Percentiles rank a stretch among this genome's conserved stretches.
Evolutionary conservation across 768 basidiomycete genomes (phyloP).

Genomic region (Chiua virens): DNA sequence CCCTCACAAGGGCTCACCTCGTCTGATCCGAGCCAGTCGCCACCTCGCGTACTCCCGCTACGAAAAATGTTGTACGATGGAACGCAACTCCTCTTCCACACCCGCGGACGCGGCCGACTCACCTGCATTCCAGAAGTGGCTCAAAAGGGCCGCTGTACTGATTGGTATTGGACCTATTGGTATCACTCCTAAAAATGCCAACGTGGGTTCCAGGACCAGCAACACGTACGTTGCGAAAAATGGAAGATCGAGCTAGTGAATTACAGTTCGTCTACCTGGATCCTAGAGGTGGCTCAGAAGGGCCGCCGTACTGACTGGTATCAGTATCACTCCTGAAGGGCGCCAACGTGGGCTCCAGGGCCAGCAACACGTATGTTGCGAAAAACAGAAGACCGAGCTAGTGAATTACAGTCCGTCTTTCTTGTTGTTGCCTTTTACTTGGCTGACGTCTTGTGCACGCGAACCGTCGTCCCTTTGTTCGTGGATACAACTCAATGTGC

Average conservation of each 20-base stretch:
- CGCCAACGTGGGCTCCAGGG: constrained; percentile 33
- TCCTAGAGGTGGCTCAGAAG: constrained; percentile 55
- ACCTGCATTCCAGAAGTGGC: constrained; percentile 50
- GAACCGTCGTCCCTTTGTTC: constrained; percentile 10
- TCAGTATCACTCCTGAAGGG: constrained; percentile 48
- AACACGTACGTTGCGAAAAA: constrained; percentile 59
- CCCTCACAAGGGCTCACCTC: no score
- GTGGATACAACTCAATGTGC: background rate
- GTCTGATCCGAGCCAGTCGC: no score
- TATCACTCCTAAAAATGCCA: constrained; percentile 41
- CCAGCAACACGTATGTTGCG: constrained; percentile 51
- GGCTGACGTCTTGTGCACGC: constrained; percentile 5
- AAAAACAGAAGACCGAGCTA: constrained; percentile 67
- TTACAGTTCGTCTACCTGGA: constrained; percentile 45
- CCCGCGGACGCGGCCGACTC: constrained; percentile 22
- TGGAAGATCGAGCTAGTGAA: constrained; percentile 68
- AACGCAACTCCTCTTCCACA: constrained; percentile 20
- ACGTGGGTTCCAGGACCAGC: constrained; percentile 34
- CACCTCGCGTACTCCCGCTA: no score
- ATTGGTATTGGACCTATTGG: constrained; percentile 61
- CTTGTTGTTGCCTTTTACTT: constrained; percentile 10
- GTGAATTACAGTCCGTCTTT: constrained; percentile 64
- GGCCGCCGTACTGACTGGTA: constrained; percentile 48
- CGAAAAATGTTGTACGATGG: constrained; percentile 31
- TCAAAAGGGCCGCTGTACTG: constrained; percentile 44